phyloP scores from a whole-genome alignment of 139 green algal genomes.

The Bryopsis sp. region DNA sequence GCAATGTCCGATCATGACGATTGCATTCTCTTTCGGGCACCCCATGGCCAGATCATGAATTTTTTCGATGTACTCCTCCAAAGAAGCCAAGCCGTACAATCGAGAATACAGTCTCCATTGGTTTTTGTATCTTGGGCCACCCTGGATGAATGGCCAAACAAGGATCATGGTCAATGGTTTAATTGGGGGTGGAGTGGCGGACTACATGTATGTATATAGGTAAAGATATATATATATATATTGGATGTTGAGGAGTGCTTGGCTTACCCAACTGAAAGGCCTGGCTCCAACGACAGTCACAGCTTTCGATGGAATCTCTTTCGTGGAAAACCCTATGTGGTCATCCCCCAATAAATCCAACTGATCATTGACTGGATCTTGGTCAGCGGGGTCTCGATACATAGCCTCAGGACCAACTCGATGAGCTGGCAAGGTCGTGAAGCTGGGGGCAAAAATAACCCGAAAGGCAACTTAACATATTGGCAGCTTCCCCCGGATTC shows the following conservation, averaged over 20 bases:
- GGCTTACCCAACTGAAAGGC: constrained; percentile 31
- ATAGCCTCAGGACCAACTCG: too few species aligned
- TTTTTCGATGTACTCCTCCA: constrained; percentile 28
- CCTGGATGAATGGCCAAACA: too few species aligned
- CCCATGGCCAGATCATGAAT: constrained; percentile 12
- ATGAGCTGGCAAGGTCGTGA: too few species aligned
- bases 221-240: too few species aligned
- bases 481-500: too few species aligned
- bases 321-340: constrained; percentile 10
- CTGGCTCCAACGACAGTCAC: constrained; percentile 37
- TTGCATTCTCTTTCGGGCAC: background rate
- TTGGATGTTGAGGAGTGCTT: too few species aligned
- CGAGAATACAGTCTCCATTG: constrained; percentile 31
- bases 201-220: background rate
- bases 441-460: too few species aligned
- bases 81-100: constrained; percentile 26
- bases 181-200: background rate
- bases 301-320: constrained; percentile 5
- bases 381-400: too few species aligned
- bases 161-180: too few species aligned
- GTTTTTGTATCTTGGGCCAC: too few species aligned
- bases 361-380: constrained; percentile 11
- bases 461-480: too few species aligned
- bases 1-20: constrained; percentile 45
- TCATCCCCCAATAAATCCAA: constrained; percentile 8